Evolutionary conservation across 2,329 filamentous ascomycete species (phyloP), one percentile per base, ranked within the genome.

Genomic region (Taxawa tesnikishii): DNA sequence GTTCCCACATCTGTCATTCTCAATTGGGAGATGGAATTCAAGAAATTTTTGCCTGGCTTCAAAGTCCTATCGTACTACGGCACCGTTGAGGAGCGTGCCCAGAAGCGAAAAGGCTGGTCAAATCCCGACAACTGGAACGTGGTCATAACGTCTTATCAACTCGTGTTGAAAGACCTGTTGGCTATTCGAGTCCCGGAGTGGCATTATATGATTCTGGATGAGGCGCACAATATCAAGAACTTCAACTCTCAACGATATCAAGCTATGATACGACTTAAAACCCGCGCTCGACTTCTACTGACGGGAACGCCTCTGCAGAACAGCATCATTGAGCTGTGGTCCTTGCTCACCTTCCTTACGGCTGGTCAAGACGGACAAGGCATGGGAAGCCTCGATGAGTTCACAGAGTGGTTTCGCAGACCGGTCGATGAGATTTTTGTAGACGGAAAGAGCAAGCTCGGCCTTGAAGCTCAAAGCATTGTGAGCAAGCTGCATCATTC

Each of bases 21-120:
- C 42, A 98, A 98, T 52, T 98, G 90, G 90, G 92, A 98, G 55
- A 96, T 96, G 81, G 90, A 98, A 58, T 98, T 98, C 68, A 96
- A 96, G 52, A 98, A 98, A 54, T 98, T 88, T 75, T 83, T 87
- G 36, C 90, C 92, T 3, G 88, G 90, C 0, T 98, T 98, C 67
- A 96, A 94, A 53, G 93, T 98, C 34, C 67, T 98, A 37, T 90
- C 87, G 0, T 98, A 98, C 60, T 98, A 96, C 52, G 90, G 92
- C 26, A 83, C 79, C 26, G 81, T 87, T 46, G 85, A 94, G 43
- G 90, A 98, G 58, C 79, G 90, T 28, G 87, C 83, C 53, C 70
- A 79, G 43, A 96, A 96, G 56, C 79, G 92, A 16, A 75, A 80
- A 48, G 88, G 90, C 2, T 98, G 90, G 90, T 84, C 79, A 46